phyloP scores from a whole-genome alignment of 2,329 filamentous ascomycete genomes.

The Laburnicola sp. region DNA sequence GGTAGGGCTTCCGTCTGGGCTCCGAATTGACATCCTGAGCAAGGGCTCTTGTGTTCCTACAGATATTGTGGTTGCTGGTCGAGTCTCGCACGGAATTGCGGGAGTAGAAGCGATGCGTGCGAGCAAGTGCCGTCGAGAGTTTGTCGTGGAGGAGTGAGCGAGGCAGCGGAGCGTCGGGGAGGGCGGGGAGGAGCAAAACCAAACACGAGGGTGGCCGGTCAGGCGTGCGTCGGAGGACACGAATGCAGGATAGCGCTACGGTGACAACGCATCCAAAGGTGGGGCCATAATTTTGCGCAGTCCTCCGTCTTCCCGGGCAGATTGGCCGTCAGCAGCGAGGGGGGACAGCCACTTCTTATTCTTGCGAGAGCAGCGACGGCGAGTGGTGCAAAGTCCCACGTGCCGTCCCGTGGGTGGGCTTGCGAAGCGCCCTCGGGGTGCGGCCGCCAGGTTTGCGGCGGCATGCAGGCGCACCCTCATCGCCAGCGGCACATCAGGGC shows the following conservation, averaged over 20 bases:
- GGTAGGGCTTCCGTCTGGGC: slow-evolving; percentile 46
- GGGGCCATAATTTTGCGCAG: slow-evolving; percentile 38
- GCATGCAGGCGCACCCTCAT: slow-evolving; percentile 24
- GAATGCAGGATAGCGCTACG: slow-evolving; percentile 28
- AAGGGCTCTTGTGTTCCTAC: slow-evolving; percentile 40
- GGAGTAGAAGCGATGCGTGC: slow-evolving; percentile 20
- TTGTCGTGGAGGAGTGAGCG: slow-evolving; percentile 26
- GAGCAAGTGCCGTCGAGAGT: slow-evolving; percentile 19
- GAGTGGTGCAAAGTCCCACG: slow-evolving; percentile 12
- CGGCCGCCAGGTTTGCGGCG: slow-evolving; percentile 28
- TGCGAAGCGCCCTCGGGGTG: slow-evolving; percentile 23
- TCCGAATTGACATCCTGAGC: slow-evolving; percentile 51
- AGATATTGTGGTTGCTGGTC: slow-evolving; percentile 18
- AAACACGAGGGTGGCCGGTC: slow-evolving; percentile 37
- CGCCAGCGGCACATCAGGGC: slow-evolving; percentile 18
- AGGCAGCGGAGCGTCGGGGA: slow-evolving; percentile 27
- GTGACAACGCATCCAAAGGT: slow-evolving; percentile 45
- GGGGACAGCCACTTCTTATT: slow-evolving; percentile 44
- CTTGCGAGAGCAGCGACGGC: slow-evolving; percentile 23
- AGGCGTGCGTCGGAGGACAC: slow-evolving; percentile 29
- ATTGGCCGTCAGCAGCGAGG: slow-evolving; percentile 34
- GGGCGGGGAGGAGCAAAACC: slow-evolving; percentile 25
- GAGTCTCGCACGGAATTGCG: slow-evolving; percentile 23
- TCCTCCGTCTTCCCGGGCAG: slow-evolving; percentile 35
- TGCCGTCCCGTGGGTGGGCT: slow-evolving; percentile 22